A percentile compares a stretch with the other conserved stretches of the same genome.
phyloP scores from a whole-genome alignment of 2,329 filamentous ascomycete genomes.

The Coniella lustricola region DNA sequence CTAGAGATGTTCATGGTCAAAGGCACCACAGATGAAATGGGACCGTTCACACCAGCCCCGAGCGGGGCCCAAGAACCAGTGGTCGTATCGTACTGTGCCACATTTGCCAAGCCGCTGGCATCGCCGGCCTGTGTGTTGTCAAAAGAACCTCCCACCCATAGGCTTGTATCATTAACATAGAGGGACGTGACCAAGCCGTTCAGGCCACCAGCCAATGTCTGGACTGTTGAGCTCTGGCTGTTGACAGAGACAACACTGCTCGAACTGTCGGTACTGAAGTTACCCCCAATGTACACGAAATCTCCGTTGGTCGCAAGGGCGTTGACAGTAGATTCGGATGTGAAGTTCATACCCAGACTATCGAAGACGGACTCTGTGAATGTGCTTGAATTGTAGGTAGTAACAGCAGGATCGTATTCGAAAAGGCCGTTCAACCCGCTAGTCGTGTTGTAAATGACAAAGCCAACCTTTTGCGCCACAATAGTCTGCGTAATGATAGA shows the following conservation, averaged over 20 bases:
- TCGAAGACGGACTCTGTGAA: constrained; percentile 70
- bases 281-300: constrained; percentile 71
- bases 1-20: constrained; percentile 71
- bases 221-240: constrained; percentile 52
- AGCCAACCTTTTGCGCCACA: constrained; percentile 84
- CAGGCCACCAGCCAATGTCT: constrained; percentile 64
- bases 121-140: constrained; percentile 60
- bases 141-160: constrained; percentile 85
- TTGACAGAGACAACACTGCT: constrained; percentile 73
- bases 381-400: constrained; percentile 50
- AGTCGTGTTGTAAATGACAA: constrained; percentile 64
- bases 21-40: constrained; percentile 66
- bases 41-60: constrained; percentile 78
- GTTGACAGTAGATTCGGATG: constrained; percentile 59
- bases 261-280: constrained; percentile 63
- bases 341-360: constrained; percentile 64
- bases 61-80: constrained; percentile 69
- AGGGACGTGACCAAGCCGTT: constrained; percentile 72
- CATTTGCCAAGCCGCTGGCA: constrained; percentile 60
- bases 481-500: constrained; percentile 57
- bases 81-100: constrained; percentile 67
- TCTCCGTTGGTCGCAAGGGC: constrained; percentile 59
- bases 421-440: constrained; percentile 84
- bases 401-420: constrained; percentile 68
- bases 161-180: constrained; percentile 54